Evolutionary conservation across 768 basidiomycete species (phyloP).

Genomic region (Porphyrellus cyaneotinctus): DNA sequence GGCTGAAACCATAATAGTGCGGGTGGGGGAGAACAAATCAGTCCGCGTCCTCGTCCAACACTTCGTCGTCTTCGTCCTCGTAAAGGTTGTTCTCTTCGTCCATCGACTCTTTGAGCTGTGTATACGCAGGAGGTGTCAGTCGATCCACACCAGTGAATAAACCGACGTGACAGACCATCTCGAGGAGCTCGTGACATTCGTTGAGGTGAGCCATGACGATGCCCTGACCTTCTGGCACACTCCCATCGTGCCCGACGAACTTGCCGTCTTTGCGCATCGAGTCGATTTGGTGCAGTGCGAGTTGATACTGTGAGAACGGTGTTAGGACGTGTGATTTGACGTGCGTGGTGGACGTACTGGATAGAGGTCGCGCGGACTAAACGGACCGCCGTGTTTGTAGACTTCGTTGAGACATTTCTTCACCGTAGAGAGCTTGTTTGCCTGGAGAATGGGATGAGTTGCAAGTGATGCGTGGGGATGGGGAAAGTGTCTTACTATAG

Average conservation of each 20-base stretch:
- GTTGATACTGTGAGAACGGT: slow-evolving; percentile 68
- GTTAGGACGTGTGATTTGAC: slow-evolving; percentile 6
- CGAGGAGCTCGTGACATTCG: slow-evolving; percentile 93
- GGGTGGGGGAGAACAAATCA: slow-evolving; percentile 4
- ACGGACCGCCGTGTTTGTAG: slow-evolving; percentile 90
- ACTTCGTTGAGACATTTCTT: slow-evolving; percentile 98
- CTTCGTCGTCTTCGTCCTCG: slow-evolving; percentile 46
- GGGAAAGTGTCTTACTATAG: slow-evolving; percentile 55
- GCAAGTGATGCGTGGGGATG: background rate
- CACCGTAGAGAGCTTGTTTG: slow-evolving; percentile 93
- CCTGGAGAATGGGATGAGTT: slow-evolving; percentile 43
- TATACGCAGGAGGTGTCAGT: background rate
- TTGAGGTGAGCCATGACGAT: slow-evolving; percentile 94
- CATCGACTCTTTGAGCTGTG: slow-evolving; percentile 75
- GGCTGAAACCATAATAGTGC: background rate
- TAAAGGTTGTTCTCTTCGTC: slow-evolving; percentile 60
- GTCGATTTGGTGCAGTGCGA: slow-evolving; percentile 94
- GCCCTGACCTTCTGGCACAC: slow-evolving; percentile 93
- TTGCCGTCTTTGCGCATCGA: slow-evolving; percentile 90
- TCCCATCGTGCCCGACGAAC: slow-evolving; percentile 84
- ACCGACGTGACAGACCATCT: slow-evolving; percentile 61
- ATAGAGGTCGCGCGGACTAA: slow-evolving; percentile 87
- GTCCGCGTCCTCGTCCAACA: slow-evolving; percentile 12
- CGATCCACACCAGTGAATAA: background rate
- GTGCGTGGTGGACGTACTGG: slow-evolving; percentile 53